These are phyloP conservation scores for Hypoxylon sp. DNA, from an alignment of 2,329 filamentous ascomycete species.

Conservation along the genomic window DNA sequence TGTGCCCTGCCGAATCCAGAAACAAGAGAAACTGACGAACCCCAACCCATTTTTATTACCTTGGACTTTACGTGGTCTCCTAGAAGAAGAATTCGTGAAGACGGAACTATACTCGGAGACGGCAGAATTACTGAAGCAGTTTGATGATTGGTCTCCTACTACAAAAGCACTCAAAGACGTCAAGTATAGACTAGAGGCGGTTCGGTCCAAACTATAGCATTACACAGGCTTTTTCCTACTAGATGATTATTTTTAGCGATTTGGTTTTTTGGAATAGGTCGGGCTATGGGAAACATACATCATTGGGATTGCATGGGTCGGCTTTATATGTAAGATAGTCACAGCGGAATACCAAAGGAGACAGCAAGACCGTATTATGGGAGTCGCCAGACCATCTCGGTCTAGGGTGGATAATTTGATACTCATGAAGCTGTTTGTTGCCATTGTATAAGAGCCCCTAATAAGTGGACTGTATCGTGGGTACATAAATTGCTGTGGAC, in stretches of 20 bases:
- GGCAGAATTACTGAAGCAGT: constrained; percentile 81
- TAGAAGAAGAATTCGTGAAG: constrained; percentile 92
- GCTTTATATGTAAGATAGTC: constrained; percentile 17
- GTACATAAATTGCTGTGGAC: constrained; percentile 1
- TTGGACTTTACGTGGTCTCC: constrained; percentile 92
- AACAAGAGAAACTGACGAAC: constrained; percentile 62
- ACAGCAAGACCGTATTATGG: constrained; percentile 22
- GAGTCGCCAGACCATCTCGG: neutral
- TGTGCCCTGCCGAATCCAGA: constrained; percentile 62
- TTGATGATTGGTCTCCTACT: constrained; percentile 91
- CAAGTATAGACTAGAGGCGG: constrained; percentile 91
- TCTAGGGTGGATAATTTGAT: neutral
- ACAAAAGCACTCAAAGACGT: constrained; percentile 96
- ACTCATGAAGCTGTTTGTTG: neutral
- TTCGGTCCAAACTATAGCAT: constrained; percentile 80
- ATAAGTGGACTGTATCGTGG: neutral
- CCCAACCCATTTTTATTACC: constrained; percentile 91
- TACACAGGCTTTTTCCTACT: constrained; percentile 6
- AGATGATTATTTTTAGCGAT: constrained; percentile 12
- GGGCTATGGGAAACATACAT: constrained; percentile 24
- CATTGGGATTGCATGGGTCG: constrained; percentile 23
- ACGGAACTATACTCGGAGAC: constrained; percentile 83
- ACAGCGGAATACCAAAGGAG: constrained; percentile 2
- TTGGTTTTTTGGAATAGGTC: constrained; percentile 18
- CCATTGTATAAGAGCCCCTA: neutral